phyloP scores from a whole-genome alignment of 768 basidiomycete species.

The Phanerochaete sordida region DNA sequence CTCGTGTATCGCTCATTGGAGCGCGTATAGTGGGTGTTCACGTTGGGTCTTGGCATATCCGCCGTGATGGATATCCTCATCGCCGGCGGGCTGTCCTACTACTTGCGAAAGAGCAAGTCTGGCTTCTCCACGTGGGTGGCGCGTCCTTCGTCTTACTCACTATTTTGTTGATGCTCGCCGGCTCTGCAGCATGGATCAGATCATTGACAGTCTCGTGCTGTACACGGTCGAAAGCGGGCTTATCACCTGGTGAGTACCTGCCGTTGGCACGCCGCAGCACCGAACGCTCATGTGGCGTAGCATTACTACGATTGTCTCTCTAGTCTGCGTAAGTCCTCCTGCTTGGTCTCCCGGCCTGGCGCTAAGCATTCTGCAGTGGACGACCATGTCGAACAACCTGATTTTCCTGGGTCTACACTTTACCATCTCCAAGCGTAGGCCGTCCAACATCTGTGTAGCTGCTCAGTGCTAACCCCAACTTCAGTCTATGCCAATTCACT shows the following conservation, averaged over 20 bases:
- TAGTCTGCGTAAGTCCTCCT: slow-evolving; percentile 19
- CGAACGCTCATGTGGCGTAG: slow-evolving; percentile 1
- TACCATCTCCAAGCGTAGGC: slow-evolving; percentile 20
- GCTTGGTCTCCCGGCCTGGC: not conserved
- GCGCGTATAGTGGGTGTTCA: slow-evolving; percentile 15
- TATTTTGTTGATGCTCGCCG: not conserved
- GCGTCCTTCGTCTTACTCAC: not conserved
- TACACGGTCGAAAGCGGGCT: slow-evolving; percentile 24
- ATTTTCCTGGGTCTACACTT: slow-evolving; percentile 22
- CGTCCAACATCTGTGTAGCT: not conserved
- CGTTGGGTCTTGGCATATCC: slow-evolving; percentile 8
- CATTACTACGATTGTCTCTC: slow-evolving; percentile 15
- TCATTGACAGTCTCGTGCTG: slow-evolving; percentile 19
- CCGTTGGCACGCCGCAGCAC: not conserved
- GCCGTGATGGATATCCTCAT: slow-evolving; percentile 13
- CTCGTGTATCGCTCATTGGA: not conserved
- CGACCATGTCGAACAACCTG: slow-evolving; percentile 18
- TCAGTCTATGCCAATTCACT: slow-evolving; percentile 10
- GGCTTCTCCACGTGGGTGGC: slow-evolving; percentile 11
- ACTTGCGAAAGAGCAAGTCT: slow-evolving; percentile 7
- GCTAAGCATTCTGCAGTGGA: slow-evolving; percentile 14
- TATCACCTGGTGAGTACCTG: slow-evolving; percentile 18
- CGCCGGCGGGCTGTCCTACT: slow-evolving; percentile 3
- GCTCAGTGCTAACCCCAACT: not conserved
- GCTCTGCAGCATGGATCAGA: slow-evolving; percentile 18